Evolutionary conservation across 805 yeast genomes (phyloP).

Genomic region (Candida khao-thaluensis): DNA sequence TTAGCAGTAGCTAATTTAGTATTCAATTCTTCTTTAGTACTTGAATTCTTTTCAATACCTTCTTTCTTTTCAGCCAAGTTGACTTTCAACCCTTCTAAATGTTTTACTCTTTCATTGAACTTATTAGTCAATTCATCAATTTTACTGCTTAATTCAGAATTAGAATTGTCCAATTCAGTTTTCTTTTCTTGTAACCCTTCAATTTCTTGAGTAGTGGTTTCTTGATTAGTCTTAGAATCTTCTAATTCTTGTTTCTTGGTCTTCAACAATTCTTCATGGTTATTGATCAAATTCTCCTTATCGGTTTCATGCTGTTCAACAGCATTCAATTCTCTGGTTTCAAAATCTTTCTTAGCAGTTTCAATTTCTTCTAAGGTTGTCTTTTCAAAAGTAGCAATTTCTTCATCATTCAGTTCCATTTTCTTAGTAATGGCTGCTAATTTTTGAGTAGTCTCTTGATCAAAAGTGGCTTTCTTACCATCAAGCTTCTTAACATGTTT

Average conservation of each 20-base stretch:
- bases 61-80: slow-evolving; percentile 31
- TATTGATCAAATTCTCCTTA: slow-evolving; percentile 41
- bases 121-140: slow-evolving; percentile 44
- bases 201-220: slow-evolving; percentile 42
- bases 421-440: slow-evolving; percentile 22
- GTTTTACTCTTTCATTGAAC: slow-evolving; percentile 38
- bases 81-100: slow-evolving; percentile 32
- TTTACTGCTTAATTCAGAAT: slow-evolving; percentile 36
- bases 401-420: slow-evolving; percentile 28
- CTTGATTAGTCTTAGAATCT: slow-evolving; percentile 42
- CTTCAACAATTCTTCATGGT: slow-evolving; percentile 45
- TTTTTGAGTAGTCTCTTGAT: slow-evolving; percentile 39
- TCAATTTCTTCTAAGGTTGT: slow-evolving; percentile 43
- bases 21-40: slow-evolving; percentile 43
- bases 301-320: slow-evolving; percentile 46
- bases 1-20: slow-evolving; percentile 34
- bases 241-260: slow-evolving; percentile 45
- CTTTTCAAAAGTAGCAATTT: slow-evolving; percentile 39
- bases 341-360: slow-evolving; percentile 44
- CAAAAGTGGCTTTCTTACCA: slow-evolving; percentile 37
- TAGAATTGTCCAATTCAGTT: slow-evolving; percentile 36
- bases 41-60: slow-evolving; percentile 24
- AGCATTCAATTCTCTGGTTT: slow-evolving; percentile 46
- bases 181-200: slow-evolving; percentile 46
- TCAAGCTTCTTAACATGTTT: slow-evolving; percentile 38